Base-by-base conservation (phyloP, 495 filamentous ascomycete genomes). In the Parmelia sp. region DNA sequence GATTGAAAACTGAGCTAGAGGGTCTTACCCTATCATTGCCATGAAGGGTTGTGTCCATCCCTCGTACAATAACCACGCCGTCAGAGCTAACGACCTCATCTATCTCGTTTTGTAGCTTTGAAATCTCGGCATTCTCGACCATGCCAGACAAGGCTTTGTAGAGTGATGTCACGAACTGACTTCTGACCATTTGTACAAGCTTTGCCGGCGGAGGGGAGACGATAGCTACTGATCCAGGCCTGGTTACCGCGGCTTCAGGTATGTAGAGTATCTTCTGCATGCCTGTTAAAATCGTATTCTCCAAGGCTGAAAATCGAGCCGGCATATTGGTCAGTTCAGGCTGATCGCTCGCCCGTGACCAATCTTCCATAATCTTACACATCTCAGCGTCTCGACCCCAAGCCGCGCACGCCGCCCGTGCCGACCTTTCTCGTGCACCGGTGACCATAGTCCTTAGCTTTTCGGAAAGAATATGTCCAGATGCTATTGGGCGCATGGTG, bases 231-330 rank as follows among this genome's bases (percentile, higher is more conserved):
- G 86, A 78, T 11, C 82, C 85, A 6, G 84, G 76, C 75, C 86
- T 91, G 40, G 78, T 78, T 76, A 83, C 86, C 40, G 89, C 88
- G 12, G 61, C 68, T 60, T 96, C 93, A 10, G 88, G 88, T 44
- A 98, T 85, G 74, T 96, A 98, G 17, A 96, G 81, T 58, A 98
- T 91, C 76, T 89, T 94, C 73, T 97, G 95, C 87, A 96, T 89
- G 23, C 90, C 90, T 4, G 76, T 74, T 33, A 97, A 79, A 55
- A 97, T 76, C 9, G 85, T 81, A 51, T 82, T 86, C 69, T 97
- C 90, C 69, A 94, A 95, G 0, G 85, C 81, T 39, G 86, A 76
- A 72, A 97, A 96, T 62, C 88, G 81, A 6, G 83, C 77, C 0
- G 95, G 93, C 90, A 98, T 93, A 67, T 86, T 89, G 3, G 94